A percentile compares a stretch with the other conserved stretches of the same genome.
phyloP scores from a whole-genome alignment of 179 eudicot genomes.

The Beta macrorhiza region DNA sequence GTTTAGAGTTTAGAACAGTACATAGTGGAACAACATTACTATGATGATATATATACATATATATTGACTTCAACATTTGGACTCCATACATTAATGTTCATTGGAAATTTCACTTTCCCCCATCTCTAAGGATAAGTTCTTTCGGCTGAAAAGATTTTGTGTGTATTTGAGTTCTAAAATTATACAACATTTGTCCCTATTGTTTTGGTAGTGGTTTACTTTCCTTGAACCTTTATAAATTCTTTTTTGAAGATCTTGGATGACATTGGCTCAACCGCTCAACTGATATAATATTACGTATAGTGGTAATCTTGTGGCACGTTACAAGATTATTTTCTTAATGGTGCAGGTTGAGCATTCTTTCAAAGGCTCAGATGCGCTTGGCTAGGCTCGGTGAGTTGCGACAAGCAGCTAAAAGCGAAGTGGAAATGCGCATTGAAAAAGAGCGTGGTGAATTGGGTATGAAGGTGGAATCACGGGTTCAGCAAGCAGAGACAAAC shows the following conservation, averaged over 20 bases:
- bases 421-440: slow-evolving; percentile 65
- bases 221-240: not conserved
- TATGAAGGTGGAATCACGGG: slow-evolving; percentile 72
- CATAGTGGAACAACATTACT: not conserved
- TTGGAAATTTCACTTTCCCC: no score
- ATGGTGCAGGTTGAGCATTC: slow-evolving; percentile 60
- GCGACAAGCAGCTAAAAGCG: slow-evolving; percentile 87
- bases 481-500: slow-evolving; percentile 85
- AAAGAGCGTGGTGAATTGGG: slow-evolving; percentile 76
- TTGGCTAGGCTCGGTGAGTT: slow-evolving; percentile 83
- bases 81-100: no score
- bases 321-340: slow-evolving; percentile 3
- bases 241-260: not conserved
- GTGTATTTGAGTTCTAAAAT: not conserved
- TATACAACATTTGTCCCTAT: not conserved
- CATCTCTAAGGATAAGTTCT: no score
- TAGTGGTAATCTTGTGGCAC: slow-evolving; percentile 1
- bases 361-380: slow-evolving; percentile 78
- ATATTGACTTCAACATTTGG: no score
- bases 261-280: slow-evolving; percentile 6
- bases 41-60: no score
- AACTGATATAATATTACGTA: not conserved
- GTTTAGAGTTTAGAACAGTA: no score
- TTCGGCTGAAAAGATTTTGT: not conserved
- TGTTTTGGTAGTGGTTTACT: not conserved